Evolutionary conservation across 208 protist genomes (phyloP).

Genomic region (Plasmodiophora brassicae): DNA sequence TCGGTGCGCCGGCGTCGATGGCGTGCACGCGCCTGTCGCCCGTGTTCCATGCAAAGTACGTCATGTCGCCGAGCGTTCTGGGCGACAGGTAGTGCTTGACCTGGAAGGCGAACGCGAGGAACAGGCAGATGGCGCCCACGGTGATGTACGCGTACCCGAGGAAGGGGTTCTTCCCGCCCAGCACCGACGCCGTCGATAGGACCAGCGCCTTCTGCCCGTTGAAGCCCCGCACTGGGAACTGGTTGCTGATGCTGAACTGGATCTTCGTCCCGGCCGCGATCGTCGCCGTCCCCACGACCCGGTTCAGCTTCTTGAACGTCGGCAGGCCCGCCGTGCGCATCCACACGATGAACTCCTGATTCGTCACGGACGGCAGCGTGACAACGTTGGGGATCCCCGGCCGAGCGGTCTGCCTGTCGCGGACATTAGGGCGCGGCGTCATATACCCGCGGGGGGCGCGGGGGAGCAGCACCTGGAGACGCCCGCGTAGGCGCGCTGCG

Average conservation of each 20-base stretch:
- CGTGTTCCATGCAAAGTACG: conserved; percentile 58
- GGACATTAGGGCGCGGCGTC: too few relatives aligned
- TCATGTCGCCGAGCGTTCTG: conserved; percentile 58
- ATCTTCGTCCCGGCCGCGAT: not conserved
- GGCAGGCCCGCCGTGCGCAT: conserved; percentile 86
- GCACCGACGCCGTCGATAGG: conserved; percentile 79
- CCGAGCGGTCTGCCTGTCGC: not conserved
- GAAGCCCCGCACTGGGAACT: conserved; percentile 72
- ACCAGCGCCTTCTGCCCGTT: conserved; percentile 86
- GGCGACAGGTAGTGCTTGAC: conserved; percentile 59
- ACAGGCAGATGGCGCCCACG: conserved; percentile 74
- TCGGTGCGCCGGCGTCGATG: too few relatives aligned
- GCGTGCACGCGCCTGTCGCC: not conserved
- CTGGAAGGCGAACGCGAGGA: conserved; percentile 70
- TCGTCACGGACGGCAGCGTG: conserved; percentile 43
- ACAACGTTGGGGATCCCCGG: not conserved
- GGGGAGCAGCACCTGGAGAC: not conserved
- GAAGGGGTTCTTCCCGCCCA: conserved; percentile 88
- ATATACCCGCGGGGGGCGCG: too few relatives aligned
- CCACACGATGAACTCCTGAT: conserved; percentile 97
- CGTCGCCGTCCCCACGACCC: conserved; percentile 70
- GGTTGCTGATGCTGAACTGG: conserved; percentile 37
- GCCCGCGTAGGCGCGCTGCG: not conserved
- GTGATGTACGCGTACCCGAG: conserved; percentile 81
- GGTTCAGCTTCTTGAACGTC: conserved; percentile 93